Base-by-base conservation (phyloP, 257 asterid genomes). In the Rhazya stricta region DNA sequence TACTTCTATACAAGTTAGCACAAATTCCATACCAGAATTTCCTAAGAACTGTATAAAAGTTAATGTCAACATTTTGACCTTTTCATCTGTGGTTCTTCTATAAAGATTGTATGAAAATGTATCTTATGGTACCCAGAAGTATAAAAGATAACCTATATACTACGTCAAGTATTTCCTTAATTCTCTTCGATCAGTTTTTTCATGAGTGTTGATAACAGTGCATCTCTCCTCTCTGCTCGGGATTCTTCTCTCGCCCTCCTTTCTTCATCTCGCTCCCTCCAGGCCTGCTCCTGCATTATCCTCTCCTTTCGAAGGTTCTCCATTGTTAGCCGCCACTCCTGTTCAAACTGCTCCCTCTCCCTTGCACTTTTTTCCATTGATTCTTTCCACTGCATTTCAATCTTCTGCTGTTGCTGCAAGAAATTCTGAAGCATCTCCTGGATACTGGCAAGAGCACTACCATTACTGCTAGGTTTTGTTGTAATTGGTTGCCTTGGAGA, bases 221-320 rank as follows among this genome's bases (percentile, higher is more conserved):
- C 89, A 58, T 92, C 97, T 85, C 91, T 87, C 81, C 78, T 87
- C 85, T 88, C 91, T 0, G 97, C 91, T 32, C 94, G 90, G 27
- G 74, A 85, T 86, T 90, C 96, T 75, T 88, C 94, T 82, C 89
- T 88, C 54, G 54, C 34, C 60, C 80, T 78, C 75, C 94, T 76
- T 74, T 83, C 89, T 66, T 86, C 96, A 37, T 89, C 96, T 72
- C 80, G 81, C 84, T 89, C 91, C 46, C 90, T 79, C 91, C 91
- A 85, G 72, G 89, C 87, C 76, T 81, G 84, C 53, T 90, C 96
- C 72, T 82, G 84, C 83, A 78, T 78, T 41, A 88, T 53, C 82
- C 84, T 86, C 80, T 92, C 96, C 79, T 84, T 77, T 79, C 88
- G 94, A 1, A 89, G 96, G 9, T 75, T 86, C 86, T 83, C 91